Conservation (phyloP, 148 eudicot species). For the Rhododendron simsii region DNA sequence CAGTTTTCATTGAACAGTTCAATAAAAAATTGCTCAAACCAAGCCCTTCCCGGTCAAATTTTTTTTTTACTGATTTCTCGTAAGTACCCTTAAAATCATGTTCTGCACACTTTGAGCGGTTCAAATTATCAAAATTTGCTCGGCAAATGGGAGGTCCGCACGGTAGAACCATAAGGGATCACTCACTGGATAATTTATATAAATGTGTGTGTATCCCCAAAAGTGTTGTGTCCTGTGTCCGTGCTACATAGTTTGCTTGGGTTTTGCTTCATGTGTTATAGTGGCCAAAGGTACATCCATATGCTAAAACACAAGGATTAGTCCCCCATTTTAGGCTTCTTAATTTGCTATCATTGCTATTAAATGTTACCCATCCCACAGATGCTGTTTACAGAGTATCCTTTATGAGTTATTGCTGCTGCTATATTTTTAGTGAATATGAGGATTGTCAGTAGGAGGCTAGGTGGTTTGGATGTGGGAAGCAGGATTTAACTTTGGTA, state of each 20-base stretch:
- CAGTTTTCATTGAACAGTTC: too few relatives aligned
- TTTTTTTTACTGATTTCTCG: too few relatives aligned
- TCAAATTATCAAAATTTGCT: too few relatives aligned
- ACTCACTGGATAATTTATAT: too few relatives aligned
- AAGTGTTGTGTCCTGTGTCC: too few relatives aligned
- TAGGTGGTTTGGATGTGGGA: neutral
- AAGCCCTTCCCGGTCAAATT: too few relatives aligned
- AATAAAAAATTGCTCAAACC: too few relatives aligned
- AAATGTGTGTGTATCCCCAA: too few relatives aligned
- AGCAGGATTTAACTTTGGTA: neutral
- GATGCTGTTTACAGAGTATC: neutral
- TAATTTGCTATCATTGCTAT: neutral
- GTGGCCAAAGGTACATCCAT: neutral
- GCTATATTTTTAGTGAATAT: neutral
- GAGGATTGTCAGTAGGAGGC: neutral
- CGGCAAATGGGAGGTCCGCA: too few relatives aligned
- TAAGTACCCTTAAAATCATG: too few relatives aligned
- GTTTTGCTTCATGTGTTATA: neutral
- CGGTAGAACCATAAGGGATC: too few relatives aligned
- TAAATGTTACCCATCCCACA: neutral
- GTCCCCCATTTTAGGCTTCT: neutral
- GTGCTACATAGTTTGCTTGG: neutral
- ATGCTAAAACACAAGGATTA: neutral
- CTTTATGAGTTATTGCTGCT: neutral
- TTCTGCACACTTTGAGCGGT: too few relatives aligned